These are phyloP conservation scores for Linanthus parryae DNA, from an alignment of 148 eudicot species.

Conservation along the genomic window DNA sequence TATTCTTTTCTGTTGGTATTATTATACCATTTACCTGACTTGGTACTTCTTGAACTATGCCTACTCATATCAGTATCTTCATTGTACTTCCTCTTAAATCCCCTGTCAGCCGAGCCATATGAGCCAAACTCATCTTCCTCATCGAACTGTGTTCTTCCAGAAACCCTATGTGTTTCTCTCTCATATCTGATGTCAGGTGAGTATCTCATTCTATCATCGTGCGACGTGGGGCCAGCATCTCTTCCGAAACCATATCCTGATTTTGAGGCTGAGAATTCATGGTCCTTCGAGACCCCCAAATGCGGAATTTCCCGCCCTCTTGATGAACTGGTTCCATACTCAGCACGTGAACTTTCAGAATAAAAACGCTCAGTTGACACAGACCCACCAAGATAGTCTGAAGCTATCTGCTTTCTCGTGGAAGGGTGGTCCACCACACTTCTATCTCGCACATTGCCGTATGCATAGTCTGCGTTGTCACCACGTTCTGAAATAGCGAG, in stretches of 20 bases:
- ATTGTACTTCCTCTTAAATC: slow-evolving; percentile 6
- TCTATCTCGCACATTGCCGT: slow-evolving; percentile 11
- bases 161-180: too few relatives aligned
- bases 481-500: slow-evolving; percentile 14
- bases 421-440: slow-evolving; percentile 18
- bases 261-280: not conserved
- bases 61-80: slow-evolving; percentile 6
- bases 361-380: slow-evolving; percentile 23
- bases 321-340: slow-evolving; percentile 19
- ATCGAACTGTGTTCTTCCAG: not conserved
- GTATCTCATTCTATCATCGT: not conserved
- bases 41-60: slow-evolving; percentile 5
- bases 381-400: slow-evolving; percentile 16
- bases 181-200: not conserved
- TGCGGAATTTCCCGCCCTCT: slow-evolving; percentile 15
- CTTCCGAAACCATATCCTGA: not conserved
- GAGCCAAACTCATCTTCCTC: slow-evolving; percentile 5
- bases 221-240: not conserved
- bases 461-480: slow-evolving; percentile 27
- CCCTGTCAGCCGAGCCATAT: too few relatives aligned
- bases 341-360: slow-evolving; percentile 19
- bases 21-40: not conserved
- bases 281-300: slow-evolving; percentile 16
- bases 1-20: slow-evolving; percentile 5
- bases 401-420: slow-evolving; percentile 14